Base-by-base conservation (phyloP, 2,329 filamentous ascomycete species). In the Penicillium olsonii region DNA sequence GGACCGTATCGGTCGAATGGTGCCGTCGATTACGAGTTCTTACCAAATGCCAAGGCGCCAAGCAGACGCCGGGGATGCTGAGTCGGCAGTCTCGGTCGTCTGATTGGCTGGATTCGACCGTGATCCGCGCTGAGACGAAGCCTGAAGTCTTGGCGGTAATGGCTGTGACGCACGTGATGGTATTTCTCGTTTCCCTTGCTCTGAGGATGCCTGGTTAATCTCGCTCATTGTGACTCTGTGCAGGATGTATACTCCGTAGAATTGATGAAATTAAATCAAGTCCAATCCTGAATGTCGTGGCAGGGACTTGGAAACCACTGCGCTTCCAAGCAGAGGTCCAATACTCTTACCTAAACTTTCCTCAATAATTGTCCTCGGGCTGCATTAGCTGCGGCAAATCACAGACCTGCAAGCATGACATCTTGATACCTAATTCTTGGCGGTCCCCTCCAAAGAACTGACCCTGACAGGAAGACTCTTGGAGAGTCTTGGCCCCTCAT, bases 41-140 rank as follows among this genome's bases (percentile, higher is more conserved):
- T 60, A 56, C 55, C 55, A 48, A 48, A 37, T n/a, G 59, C 59
- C 59, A 60, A 61, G 59, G 17, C 42, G 59, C 59, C 59, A 60
- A 61, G 59, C 19, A 31, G 27, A 48, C 22, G 39, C 6, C 34
- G 33, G 43, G 37, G 45, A 42, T 48, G 29, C 45, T 24, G 38
- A 52, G 40, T 34, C 26, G 14, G 31, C n/a, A 22, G 12, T 8
- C n/a, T 0, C 6, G 2, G 9, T 11, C 1, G 5, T 20, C 9
- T 59, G 26, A 61, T 61, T 61, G 59, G 57, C 22, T 27, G 2
- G 45, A 4, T 1, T 11, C 1, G 1, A 2, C 14, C 9, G 18
- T 15, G 44, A 50, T 60, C 56, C 53, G 42, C 55, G 48, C 5
- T 42, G 38, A 24, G 44, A 49, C 48, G 48, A 26, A 37, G 34